Base-by-base conservation (phyloP, 2,329 filamentous ascomycete species). In the Claviceps spartinae region DNA sequence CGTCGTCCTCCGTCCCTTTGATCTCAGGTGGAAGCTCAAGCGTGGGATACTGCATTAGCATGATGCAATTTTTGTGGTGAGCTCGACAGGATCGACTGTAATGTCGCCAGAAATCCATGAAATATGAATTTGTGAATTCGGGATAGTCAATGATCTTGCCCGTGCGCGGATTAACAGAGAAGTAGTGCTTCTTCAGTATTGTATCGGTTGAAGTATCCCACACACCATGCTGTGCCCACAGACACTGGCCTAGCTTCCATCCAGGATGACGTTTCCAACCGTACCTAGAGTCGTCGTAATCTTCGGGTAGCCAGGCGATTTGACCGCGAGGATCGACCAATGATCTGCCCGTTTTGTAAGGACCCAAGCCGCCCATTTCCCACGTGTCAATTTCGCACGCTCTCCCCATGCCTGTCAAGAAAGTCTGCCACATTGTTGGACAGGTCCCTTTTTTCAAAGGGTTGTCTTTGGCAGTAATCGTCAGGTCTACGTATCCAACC, bases 191-290 rank as follows among this genome's bases (percentile, higher is more conserved):
- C 58, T 79, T 81, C 53, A 95, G 67, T 5, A 98, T 70, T 0
- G 78, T 80, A 63, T 96, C 89, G 2, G 78, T 85, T 4, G 74
- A 71, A 5, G 86, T 83, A 62, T 98, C 88, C 93, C 93, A 98
- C 5, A 98, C 81, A 1, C 90, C 91, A 65, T 98, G 90, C 63
- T 96, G 91, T 3, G 93, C 91, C 93, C 93, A 98, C 42, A 98
- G 67, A 62, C 93, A 97, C 67, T 94, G 82, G n/a, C 93, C 93
- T 18, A 98, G 71, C 65, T 84, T 90, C 93, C 93, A 98, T 7
- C 76, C 83, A 0, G 86, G 77, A 62, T 95, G 88, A 57, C 93
- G 81, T 64, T 86, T 89, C 82, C 88, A 98, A 38, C 88, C 88
- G 65, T 98, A 98, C 57, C 82, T 79, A 13, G 80, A 83, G 58